phyloP scores from a whole-genome alignment of 108 stramenopile genomes.

The Pelagomonas calceolata region DNA sequence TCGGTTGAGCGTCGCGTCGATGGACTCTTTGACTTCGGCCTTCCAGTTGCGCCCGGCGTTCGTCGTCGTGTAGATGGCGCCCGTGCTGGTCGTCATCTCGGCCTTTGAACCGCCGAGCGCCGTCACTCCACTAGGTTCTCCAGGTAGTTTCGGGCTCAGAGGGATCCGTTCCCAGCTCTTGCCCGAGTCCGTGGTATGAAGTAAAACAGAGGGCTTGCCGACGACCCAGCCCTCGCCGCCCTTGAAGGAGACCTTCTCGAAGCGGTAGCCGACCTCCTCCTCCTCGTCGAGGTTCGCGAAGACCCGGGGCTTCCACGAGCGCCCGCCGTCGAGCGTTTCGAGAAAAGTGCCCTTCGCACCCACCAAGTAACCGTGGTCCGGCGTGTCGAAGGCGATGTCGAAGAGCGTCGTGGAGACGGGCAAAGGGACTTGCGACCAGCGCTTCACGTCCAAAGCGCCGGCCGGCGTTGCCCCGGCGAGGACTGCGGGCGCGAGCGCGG shows the following conservation, averaged over 20 bases:
- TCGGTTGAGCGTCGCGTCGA: constrained; percentile 90
- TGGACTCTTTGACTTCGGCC: constrained; percentile 93
- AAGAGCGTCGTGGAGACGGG: constrained; percentile 80
- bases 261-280: constrained; percentile 81
- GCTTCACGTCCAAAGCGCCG: not conserved
- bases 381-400: constrained; percentile 84
- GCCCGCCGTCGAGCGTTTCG: constrained; percentile 85
- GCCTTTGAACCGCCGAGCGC: constrained; percentile 74
- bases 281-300: constrained; percentile 90
- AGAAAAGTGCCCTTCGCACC: constrained; percentile 91
- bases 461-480: too few relatives aligned
- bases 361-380: constrained; percentile 87
- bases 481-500: too few relatives aligned
- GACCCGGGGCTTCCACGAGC: constrained; percentile 78
- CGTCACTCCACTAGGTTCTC: constrained; percentile 76
- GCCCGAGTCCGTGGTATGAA: constrained; percentile 80
- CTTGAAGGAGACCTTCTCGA: constrained; percentile 68
- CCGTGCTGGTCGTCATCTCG: constrained; percentile 86
- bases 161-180: constrained; percentile 83
- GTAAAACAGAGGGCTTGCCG: constrained; percentile 81
- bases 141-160: constrained; percentile 89
- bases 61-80: constrained; percentile 82
- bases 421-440: constrained; percentile 61
- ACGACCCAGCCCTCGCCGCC: constrained; percentile 90
- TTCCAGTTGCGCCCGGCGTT: constrained; percentile 94